phyloP scores from a whole-genome alignment of 176 grass and related monocot species.

The Zoysia pacifica region DNA sequence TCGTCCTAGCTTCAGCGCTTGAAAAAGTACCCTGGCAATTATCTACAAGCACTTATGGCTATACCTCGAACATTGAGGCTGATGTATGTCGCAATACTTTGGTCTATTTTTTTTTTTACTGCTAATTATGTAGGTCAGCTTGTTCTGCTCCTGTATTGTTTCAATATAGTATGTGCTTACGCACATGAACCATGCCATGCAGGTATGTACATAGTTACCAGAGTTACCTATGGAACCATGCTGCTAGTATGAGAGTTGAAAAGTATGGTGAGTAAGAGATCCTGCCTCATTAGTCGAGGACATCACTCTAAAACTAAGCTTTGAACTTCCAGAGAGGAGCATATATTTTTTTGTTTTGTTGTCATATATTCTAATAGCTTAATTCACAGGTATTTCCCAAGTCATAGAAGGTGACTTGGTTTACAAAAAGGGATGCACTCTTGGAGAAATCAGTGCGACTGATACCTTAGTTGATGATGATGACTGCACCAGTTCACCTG shows the following conservation, averaged over 20 bases:
- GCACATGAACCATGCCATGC: slow-evolving; percentile 36
- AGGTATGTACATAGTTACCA: slow-evolving; percentile 99
- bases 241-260: slow-evolving; percentile 83
- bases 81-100: slow-evolving; percentile 60
- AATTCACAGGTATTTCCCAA: slow-evolving; percentile 69
- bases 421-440: slow-evolving; percentile 56
- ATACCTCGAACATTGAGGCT: slow-evolving; percentile 88
- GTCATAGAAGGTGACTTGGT: slow-evolving; percentile 91
- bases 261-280: slow-evolving; percentile 68
- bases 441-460: slow-evolving; percentile 38
- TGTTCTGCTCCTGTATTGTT: neutral
- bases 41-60: slow-evolving; percentile 88
- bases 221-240: slow-evolving; percentile 98
- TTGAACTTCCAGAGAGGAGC: neutral
- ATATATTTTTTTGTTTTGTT: slow-evolving; percentile 15
- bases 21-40: slow-evolving; percentile 91
- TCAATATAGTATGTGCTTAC: slow-evolving; percentile 5
- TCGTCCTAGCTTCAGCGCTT: slow-evolving; percentile 82
- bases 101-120: slow-evolving; percentile 23
- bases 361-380: slow-evolving; percentile 29
- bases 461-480: slow-evolving; percentile 51
- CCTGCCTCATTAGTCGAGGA: neutral
- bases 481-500: slow-evolving; percentile 37
- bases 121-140: slow-evolving; percentile 22
- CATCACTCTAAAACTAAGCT: slow-evolving; percentile 6